Evolutionary conservation across 768 basidiomycete genomes (phyloP).

Genomic region (Pholiota conissans): DNA sequence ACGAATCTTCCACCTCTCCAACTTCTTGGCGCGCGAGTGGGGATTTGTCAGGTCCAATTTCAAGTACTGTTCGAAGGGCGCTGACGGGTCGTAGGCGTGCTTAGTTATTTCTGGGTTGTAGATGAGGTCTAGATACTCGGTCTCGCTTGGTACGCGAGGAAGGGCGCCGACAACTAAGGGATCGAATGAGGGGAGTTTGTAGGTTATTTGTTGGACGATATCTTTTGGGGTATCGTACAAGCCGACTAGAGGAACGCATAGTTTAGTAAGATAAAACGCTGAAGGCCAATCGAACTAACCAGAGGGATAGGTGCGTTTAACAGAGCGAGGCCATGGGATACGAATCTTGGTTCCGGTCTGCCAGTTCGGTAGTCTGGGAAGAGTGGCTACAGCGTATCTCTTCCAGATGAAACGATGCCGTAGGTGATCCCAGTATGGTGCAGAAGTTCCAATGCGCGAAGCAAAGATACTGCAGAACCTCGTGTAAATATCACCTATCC

Average conservation of each 20-base stretch:
- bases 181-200: constrained; percentile 58
- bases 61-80: constrained; percentile 68
- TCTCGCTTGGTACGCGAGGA: constrained; percentile 47
- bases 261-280: not conserved
- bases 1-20: constrained; percentile 69
- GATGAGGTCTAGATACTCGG: constrained; percentile 56
- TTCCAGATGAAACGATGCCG: constrained; percentile 68
- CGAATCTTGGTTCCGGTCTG: constrained; percentile 36
- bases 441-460: constrained; percentile 61
- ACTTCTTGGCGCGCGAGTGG: constrained; percentile 81
- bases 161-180: constrained; percentile 33
- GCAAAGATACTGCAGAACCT: constrained; percentile 67
- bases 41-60: constrained; percentile 76
- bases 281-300: constrained; percentile 32
- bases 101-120: constrained; percentile 54
- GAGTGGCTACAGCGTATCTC: constrained; percentile 66
- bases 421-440: constrained; percentile 57
- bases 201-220: constrained; percentile 68
- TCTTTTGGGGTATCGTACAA: constrained; percentile 67
- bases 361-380: constrained; percentile 52
- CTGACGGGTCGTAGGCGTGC: constrained; percentile 45
- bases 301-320: constrained; percentile 39
- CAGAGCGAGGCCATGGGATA: constrained; percentile 72
- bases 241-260: constrained; percentile 37
- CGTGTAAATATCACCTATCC: constrained; percentile 4